Evolutionary conservation across 441 rosid genomes (phyloP).

Genomic region (Gossypium aridum): DNA sequence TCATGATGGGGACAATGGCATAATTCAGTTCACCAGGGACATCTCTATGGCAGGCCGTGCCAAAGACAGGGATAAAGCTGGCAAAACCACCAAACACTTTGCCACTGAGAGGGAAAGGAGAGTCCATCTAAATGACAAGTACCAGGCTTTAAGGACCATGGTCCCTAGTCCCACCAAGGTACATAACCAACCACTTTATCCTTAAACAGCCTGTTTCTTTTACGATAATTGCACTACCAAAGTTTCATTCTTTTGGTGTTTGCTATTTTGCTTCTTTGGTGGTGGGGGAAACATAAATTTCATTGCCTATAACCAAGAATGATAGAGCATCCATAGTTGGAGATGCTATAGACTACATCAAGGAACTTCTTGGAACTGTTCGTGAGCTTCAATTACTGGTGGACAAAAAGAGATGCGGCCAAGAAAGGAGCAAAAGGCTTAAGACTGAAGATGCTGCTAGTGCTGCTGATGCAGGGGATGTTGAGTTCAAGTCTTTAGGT

Average conservation of each 20-base stretch:
- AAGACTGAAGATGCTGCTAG: constrained; percentile 36
- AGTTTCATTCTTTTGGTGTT: background rate
- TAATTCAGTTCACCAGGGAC: constrained; percentile 53
- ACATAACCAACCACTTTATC: background rate
- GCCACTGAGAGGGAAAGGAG: constrained; percentile 78
- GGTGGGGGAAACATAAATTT: constrained; percentile 1
- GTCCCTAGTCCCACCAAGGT: constrained; percentile 85
- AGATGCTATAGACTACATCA: constrained; percentile 79
- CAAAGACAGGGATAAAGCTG: constrained; percentile 35
- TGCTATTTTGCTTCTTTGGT: background rate
- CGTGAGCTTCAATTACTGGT: constrained; percentile 64
- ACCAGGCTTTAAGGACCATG: constrained; percentile 40
- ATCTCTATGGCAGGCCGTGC: constrained; percentile 29
- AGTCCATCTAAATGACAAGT: constrained; percentile 54
- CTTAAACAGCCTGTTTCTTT: background rate
- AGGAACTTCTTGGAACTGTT: constrained; percentile 64
- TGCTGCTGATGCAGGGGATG: constrained; percentile 24
- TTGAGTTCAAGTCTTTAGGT: constrained; percentile 31
- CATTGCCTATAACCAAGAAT: constrained; percentile 22
- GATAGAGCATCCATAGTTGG: constrained; percentile 83
- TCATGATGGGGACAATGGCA: constrained; percentile 38
- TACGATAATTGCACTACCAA: background rate
- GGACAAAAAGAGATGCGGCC: constrained; percentile 64
- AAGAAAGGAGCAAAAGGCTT: constrained; percentile 49
- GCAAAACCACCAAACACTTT: constrained; percentile 50